Conservation (phyloP, 2,329 filamentous ascomycete genomes). For the Aschersonia sp. region DNA sequence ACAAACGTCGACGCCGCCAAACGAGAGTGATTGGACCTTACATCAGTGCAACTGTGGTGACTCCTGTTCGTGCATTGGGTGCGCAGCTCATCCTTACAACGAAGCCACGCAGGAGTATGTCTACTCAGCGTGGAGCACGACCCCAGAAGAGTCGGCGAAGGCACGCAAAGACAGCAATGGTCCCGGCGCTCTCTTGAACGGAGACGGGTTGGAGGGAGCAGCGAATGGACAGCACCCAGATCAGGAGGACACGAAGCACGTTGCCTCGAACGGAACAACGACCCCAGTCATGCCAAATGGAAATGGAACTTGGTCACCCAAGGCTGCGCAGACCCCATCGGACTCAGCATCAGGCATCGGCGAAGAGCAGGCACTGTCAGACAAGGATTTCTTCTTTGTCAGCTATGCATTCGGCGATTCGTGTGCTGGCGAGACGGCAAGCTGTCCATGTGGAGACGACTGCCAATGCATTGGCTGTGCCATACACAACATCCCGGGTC, state of each 20-base stretch:
- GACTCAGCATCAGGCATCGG: slow-evolving; percentile 27
- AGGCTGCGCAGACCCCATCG: slow-evolving; percentile 29
- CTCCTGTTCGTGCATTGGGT: slow-evolving; percentile 52
- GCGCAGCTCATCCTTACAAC: slow-evolving; percentile 54
- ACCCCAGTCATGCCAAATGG: slow-evolving; percentile 5
- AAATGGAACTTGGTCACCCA: slow-evolving; percentile 21
- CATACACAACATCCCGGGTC: slow-evolving; percentile 28
- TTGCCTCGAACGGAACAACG: slow-evolving; percentile 7
- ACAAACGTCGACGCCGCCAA: slow-evolving; percentile 4
- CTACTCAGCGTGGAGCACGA: slow-evolving; percentile 29
- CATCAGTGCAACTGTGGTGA: slow-evolving; percentile 48
- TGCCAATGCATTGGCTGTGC: slow-evolving; percentile 43
- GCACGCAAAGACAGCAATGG: slow-evolving; percentile 6
- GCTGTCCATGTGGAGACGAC: slow-evolving; percentile 44
- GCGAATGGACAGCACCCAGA: slow-evolving; percentile 11
- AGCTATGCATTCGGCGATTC: slow-evolving; percentile 33
- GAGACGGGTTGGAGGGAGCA: slow-evolving; percentile 10
- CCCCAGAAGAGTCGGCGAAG: slow-evolving; percentile 19
- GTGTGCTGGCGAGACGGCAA: slow-evolving; percentile 33
- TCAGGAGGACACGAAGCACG: slow-evolving; percentile 8
- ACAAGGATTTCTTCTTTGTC: slow-evolving; percentile 45
- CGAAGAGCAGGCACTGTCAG: slow-evolving; percentile 36
- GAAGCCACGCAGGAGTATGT: slow-evolving; percentile 42
- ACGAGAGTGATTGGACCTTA: slow-evolving; percentile 16
- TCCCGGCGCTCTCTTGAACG: slow-evolving; percentile 3